Percentiles rank a stretch among this genome's conserved stretches.
These are phyloP conservation scores for Cephalotrichum gorgonifer DNA, from an alignment of 2,329 filamentous ascomycete genomes.

Conservation along the genomic window DNA sequence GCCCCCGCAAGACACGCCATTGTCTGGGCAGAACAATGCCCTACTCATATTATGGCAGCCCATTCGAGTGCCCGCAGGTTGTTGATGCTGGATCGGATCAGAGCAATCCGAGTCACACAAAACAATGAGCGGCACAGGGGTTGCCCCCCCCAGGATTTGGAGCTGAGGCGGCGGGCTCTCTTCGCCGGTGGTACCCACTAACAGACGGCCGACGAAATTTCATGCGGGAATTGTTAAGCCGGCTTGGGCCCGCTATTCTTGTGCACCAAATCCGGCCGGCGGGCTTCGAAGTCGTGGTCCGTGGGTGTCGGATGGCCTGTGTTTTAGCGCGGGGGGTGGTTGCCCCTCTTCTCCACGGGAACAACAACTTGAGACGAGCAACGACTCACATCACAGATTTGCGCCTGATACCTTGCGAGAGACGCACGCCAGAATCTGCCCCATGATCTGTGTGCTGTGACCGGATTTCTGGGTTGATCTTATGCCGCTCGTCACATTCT, in stretches of 20 bases:
- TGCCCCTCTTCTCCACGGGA: not conserved
- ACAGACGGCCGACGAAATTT: not conserved
- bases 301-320: not conserved
- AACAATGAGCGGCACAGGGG: slow-evolving; percentile 3
- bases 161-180: not conserved
- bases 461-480: slow-evolving; percentile 6
- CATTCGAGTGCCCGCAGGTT: not conserved
- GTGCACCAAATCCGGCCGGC: not conserved
- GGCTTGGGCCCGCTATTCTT: not conserved
- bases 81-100: not conserved
- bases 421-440: not conserved
- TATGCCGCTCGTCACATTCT: slow-evolving; percentile 4
- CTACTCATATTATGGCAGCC: not conserved
- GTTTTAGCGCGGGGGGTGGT: not conserved
- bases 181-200: too few species aligned
- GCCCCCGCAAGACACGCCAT: not conserved
- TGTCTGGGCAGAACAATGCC: not conserved
- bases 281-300: slow-evolving; percentile 1
- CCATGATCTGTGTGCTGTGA: slow-evolving; percentile 5
- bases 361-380: slow-evolving; percentile 6
- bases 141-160: not conserved
- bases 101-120: slow-evolving; percentile 2
- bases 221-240: not conserved
- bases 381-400: slow-evolving; percentile 3
- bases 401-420: slow-evolving; percentile 1